phyloP scores from a whole-genome alignment of 352 stramenopile genomes.

The Phytophthora tentaculata region DNA sequence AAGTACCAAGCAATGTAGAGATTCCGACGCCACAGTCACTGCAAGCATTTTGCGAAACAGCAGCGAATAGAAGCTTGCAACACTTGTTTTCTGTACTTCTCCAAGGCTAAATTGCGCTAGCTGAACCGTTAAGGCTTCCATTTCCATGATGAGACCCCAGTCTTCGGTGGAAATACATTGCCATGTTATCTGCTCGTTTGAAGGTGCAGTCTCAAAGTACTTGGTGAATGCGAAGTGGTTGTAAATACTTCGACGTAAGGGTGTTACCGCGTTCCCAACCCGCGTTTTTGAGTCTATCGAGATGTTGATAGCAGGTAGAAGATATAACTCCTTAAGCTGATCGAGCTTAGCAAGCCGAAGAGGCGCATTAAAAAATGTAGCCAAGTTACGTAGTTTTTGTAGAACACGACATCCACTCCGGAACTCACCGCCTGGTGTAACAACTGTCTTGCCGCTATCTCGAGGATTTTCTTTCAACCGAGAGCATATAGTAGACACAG shows the following conservation, averaged over 20 bases:
- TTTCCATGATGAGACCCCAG: neutral
- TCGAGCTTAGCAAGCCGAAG: neutral
- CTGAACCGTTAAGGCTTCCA: neutral
- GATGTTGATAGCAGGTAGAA: neutral
- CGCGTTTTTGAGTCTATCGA: neutral
- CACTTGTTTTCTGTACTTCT: slow-evolving; percentile 3
- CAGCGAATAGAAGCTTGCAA: too few species aligned
- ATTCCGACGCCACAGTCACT: too few species aligned
- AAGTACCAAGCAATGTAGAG: too few species aligned
- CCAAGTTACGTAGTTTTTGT: neutral
- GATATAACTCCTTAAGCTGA: neutral
- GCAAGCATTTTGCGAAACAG: too few species aligned
- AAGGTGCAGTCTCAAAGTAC: neutral
- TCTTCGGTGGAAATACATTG: neutral
- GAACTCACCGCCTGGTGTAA: neutral
- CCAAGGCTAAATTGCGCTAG: neutral
- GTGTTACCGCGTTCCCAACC: neutral
- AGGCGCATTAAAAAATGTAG: neutral
- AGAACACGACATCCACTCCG: neutral
- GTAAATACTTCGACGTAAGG: neutral
- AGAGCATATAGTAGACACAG: neutral
- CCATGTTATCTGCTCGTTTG: neutral
- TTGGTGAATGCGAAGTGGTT: neutral
- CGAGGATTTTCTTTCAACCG: neutral
- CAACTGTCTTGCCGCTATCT: neutral